A percentile compares a stretch with the other conserved stretches of the same genome.
These are phyloP conservation scores for Cardamine chenopodiifolia DNA, from an alignment of 345 rosid species.

Conservation along the genomic window DNA sequence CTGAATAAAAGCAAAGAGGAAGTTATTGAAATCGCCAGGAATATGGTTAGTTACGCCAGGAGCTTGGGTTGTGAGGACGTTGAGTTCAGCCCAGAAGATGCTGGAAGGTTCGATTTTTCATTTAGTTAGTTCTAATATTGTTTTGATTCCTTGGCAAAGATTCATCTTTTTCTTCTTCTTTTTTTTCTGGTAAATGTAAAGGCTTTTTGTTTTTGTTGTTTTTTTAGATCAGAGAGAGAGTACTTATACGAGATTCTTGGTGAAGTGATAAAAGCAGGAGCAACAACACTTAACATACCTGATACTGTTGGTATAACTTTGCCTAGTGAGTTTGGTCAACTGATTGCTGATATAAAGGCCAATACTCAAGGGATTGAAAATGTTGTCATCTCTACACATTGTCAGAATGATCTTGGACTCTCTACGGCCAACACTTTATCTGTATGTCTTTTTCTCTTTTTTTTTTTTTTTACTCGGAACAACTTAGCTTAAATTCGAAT, in stretches of 20 bases:
- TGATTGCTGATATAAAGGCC: slow-evolving; percentile 88
- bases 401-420: slow-evolving; percentile 99
- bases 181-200: slow-evolving; percentile 12
- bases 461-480: neutral
- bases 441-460: slow-evolving; percentile 44
- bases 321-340: slow-evolving; percentile 76
- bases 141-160: slow-evolving; percentile 51
- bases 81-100: slow-evolving; percentile 96
- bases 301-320: slow-evolving; percentile 92
- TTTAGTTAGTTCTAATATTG: neutral
- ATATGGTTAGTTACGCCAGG: slow-evolving; percentile 71
- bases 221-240: slow-evolving; percentile 75
- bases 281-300: slow-evolving; percentile 89
- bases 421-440: slow-evolving; percentile 93
- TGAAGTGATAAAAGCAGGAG: slow-evolving; percentile 96
- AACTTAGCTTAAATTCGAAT: neutral
- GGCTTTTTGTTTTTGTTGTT: neutral
- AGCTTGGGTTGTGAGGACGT: slow-evolving; percentile 91
- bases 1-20: slow-evolving; percentile 70
- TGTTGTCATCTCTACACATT: slow-evolving; percentile 88
- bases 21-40: slow-evolving; percentile 75
- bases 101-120: slow-evolving; percentile 75
- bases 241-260: slow-evolving; percentile 79
- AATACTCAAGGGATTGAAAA: slow-evolving; percentile 89
- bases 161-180: slow-evolving; percentile 15